Conservation (phyloP, 2,329 filamentous ascomycete genomes). For the Colletotrichum spaethianum region DNA sequence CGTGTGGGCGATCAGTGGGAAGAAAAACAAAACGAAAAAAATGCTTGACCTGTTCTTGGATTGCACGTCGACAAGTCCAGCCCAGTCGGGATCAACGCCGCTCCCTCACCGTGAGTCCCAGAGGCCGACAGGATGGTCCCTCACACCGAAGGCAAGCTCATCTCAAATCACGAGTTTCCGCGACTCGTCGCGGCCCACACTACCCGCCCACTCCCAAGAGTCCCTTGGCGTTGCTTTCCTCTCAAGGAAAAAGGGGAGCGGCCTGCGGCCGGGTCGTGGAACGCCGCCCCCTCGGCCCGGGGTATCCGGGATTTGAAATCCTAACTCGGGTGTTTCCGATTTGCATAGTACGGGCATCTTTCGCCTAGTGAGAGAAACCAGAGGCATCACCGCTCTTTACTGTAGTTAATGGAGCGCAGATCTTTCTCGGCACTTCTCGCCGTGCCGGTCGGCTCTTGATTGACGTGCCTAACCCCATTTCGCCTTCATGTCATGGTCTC, state of each 20-base stretch:
- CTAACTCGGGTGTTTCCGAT: not conserved
- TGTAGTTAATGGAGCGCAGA: not conserved
- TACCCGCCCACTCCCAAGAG: not conserved
- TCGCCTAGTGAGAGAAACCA: constrained; percentile 11
- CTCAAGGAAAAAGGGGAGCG: not conserved
- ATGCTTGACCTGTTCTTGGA: not conserved
- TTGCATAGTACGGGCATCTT: constrained; percentile 5
- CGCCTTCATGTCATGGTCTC: not conserved
- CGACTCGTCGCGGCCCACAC: not conserved
- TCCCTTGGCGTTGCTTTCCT: not conserved
- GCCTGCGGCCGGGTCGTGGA: not conserved
- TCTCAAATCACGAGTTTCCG: constrained; percentile 5
- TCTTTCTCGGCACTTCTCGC: constrained; percentile 5
- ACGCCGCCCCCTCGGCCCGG: constrained; percentile 7
- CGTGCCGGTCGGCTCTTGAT: not conserved
- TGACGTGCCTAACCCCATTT: not conserved
- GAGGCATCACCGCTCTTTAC: not conserved
- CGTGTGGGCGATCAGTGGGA: not conserved
- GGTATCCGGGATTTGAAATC: constrained; percentile 5
- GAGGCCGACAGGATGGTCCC: not conserved
- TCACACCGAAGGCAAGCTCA: constrained; percentile 2
- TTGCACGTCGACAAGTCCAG: not conserved
- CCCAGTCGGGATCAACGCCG: constrained; percentile 8
- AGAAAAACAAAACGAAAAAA: not conserved
- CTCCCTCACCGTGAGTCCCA: not conserved